Conservation (phyloP, 257 asterid genomes). For the Coffea eugenioides region DNA sequence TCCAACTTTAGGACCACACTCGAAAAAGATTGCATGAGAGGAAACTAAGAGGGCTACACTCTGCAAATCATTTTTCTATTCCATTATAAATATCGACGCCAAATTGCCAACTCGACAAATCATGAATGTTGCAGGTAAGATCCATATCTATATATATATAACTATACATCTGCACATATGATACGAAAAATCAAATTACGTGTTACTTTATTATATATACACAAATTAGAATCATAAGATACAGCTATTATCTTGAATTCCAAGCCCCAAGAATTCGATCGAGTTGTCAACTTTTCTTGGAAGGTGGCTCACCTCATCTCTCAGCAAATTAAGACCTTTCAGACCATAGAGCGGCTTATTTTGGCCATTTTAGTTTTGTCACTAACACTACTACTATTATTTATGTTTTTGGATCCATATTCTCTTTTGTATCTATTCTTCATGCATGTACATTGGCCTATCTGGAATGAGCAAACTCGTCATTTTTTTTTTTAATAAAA, state of each 20-base stretch:
- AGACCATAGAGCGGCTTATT: not conserved
- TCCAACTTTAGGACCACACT: slow-evolving; percentile 3
- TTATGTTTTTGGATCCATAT: not conserved
- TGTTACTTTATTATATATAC: not conserved
- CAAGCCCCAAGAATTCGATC: not conserved
- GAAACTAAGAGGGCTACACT: not conserved
- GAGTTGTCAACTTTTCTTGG: not conserved
- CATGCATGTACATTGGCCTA: too few species aligned
- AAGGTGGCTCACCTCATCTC: not conserved
- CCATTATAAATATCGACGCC: not conserved
- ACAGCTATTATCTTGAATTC: not conserved
- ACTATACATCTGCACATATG: not conserved
- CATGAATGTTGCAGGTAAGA: not conserved
- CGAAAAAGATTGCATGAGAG: not conserved
- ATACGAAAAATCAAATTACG: not conserved
- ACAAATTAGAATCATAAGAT: not conserved
- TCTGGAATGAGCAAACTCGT: too few species aligned
- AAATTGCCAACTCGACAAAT: not conserved
- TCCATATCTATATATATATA: not conserved
- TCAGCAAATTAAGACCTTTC: not conserved
- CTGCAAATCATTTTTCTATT: not conserved
- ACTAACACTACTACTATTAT: too few species aligned
- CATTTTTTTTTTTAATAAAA: too few species aligned
- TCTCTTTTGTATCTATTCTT: not conserved
- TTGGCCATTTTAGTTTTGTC: too few species aligned